Base-by-base conservation (phyloP, 495 filamentous ascomycete species). In the Tetracladium setigerum region DNA sequence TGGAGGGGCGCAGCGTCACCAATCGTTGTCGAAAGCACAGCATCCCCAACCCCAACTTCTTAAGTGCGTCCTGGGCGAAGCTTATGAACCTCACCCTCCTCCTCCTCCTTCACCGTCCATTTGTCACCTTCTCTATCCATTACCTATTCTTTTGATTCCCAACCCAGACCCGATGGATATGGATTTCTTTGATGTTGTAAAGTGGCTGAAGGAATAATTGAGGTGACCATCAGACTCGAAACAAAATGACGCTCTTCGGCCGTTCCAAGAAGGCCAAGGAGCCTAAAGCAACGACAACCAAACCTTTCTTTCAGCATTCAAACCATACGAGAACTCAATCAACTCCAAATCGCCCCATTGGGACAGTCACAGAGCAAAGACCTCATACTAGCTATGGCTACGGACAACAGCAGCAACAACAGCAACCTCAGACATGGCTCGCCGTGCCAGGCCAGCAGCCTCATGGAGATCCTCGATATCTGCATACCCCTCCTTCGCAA, bases 161-260 rank as follows among this genome's bases (percentile, higher is more conserved):
- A 27, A 3, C 22, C 7, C 7, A 3, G 22, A 27, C 3, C 22
- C 3, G 3, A 27, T 27, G 22, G 22, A 27, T 27, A 27, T 27
- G 22, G 7, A 27, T 27, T 27, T 3, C 22, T 27, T 27, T 27
- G 3, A 7, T 7, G 22, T 27, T 27, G 3, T 7, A 7, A 27
- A 27, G 22, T 27, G 22, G 22, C 3, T 7, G 22, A 27, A 27
- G 22, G 22, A 7, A 27, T 27, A 27, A 27, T 27, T 27, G 22
- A 27, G 22, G 22, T 27, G 3, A 27, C 30, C 10, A 38, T 3
- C 10, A 3, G 11, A 30, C 44, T 18, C 36, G 38, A 27, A 30
- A 43, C 15, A 45, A 41, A 18, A 74, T 74, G 71, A 66, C 66
- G 18, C 65, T 72, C 58, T 72, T 73, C 44, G 55, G 56, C 24